These are phyloP conservation scores for Alternaria arbusti DNA, from an alignment of 2,329 filamentous ascomycete genomes.

Conservation along the genomic window DNA sequence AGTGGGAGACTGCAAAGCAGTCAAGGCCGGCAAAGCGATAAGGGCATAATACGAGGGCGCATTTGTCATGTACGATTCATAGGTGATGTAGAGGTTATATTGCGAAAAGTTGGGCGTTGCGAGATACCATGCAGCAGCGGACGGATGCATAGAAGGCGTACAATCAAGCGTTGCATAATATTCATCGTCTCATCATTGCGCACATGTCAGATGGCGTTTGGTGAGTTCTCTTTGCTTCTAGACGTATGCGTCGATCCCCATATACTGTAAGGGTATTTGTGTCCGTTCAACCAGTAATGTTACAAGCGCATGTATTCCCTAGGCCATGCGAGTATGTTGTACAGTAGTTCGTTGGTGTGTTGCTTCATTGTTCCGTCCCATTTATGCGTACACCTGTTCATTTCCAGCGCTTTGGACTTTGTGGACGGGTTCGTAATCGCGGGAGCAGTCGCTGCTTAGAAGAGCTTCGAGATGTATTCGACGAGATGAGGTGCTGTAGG, in stretches of 20 bases:
- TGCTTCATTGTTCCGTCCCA: background rate
- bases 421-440: background rate
- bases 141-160: slow-evolving; percentile 6
- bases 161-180: slow-evolving; percentile 1
- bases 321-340: slow-evolving; percentile 6
- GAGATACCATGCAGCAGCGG: slow-evolving; percentile 18
- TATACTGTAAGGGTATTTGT: background rate
- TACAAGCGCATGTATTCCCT: slow-evolving; percentile 5
- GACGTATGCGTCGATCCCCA: background rate
- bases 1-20: slow-evolving; percentile 55
- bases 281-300: background rate
- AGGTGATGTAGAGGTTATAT: slow-evolving; percentile 19
- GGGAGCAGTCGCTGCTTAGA: slow-evolving; percentile 41
- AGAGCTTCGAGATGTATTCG: slow-evolving; percentile 60
- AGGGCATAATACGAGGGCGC: slow-evolving; percentile 1
- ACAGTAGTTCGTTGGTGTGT: background rate
- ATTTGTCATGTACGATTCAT: slow-evolving; percentile 20
- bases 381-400: background rate
- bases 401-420: background rate
- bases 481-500: slow-evolving; percentile 61
- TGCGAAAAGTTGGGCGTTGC: slow-evolving; percentile 22
- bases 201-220: background rate
- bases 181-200: background rate
- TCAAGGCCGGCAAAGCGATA: slow-evolving; percentile 33
- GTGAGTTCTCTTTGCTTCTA: background rate